Percentiles rank a stretch among this genome's conserved stretches.
Conservation (phyloP, 306 rosid genomes). For the Cicer pinnatifidum region DNA sequence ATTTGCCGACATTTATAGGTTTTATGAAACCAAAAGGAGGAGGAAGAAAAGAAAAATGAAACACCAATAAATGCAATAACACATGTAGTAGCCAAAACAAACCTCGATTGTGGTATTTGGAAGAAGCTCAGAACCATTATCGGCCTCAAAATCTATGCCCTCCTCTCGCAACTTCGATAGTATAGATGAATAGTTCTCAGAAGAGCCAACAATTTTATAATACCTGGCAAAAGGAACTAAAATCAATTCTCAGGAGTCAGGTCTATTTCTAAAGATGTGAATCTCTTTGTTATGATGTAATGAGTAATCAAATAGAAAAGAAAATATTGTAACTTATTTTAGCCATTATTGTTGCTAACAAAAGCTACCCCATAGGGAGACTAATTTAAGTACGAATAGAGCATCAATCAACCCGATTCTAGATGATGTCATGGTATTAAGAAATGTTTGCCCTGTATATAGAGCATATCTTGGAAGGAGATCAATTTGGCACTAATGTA, state of each 20-base stretch:
- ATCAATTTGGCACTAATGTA: conserved; percentile 9
- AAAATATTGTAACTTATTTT: conserved; percentile 23
- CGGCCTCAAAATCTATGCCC: conserved; percentile 79
- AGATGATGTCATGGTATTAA: conserved; percentile 12
- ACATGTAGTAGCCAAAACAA: conserved; percentile 34
- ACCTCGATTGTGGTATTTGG: conserved; percentile 79
- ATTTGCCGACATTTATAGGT: conserved; percentile 18
- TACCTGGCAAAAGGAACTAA: conserved; percentile 58
- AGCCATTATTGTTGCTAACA: conserved; percentile 18
- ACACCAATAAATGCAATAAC: conserved; percentile 29
- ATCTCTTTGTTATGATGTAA: conserved; percentile 19
- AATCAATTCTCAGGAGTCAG: conserved; percentile 39
- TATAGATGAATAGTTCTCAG: conserved; percentile 76
- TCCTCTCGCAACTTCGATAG: conserved; percentile 74
- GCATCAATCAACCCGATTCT: conserved; percentile 32
- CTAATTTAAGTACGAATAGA: conserved; percentile 30
- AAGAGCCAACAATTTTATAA: conserved; percentile 79
- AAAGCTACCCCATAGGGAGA: conserved; percentile 19
- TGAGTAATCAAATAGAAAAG: conserved; percentile 36
- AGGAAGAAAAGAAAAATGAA: conserved; percentile 42
- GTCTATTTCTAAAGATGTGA: conserved; percentile 25
- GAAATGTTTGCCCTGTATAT: conserved; percentile 1
- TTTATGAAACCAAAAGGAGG: conserved; percentile 32
- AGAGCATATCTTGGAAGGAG: conserved; percentile 6
- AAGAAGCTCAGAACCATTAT: conserved; percentile 91